Evolutionary conservation across 2,329 filamentous ascomycete genomes (phyloP).

Genomic region (Fonsecaea nubica): DNA sequence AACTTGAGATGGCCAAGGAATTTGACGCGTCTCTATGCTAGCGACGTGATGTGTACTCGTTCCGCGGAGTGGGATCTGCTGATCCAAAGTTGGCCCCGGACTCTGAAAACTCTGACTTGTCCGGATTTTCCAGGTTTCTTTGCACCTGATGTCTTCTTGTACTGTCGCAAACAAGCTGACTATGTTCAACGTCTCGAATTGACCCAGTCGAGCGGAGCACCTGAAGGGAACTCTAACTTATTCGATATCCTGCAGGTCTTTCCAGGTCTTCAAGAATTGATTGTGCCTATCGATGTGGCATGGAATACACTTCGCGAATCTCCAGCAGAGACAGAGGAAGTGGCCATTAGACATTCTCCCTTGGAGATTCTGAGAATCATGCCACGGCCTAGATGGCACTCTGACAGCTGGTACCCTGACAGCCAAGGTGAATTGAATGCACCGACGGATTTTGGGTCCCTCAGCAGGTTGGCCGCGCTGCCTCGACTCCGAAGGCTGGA

Average conservation of each 20-base stretch:
- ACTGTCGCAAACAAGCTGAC: conserved; percentile 11
- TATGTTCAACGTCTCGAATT: conserved; percentile 16
- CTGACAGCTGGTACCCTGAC: background rate
- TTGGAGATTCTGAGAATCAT: conserved; percentile 7
- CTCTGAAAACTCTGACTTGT: conserved; percentile 27
- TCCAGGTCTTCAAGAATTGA: conserved; percentile 4
- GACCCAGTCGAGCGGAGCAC: background rate
- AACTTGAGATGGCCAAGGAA: conserved; percentile 29
- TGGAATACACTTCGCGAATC: background rate
- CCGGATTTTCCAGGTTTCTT: conserved; percentile 3
- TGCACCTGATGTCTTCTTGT: background rate
- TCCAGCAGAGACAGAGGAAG: background rate
- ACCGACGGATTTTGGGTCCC: background rate
- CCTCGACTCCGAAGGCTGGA: conserved; percentile 24
- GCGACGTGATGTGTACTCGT: conserved; percentile 15
- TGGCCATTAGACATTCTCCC: background rate
- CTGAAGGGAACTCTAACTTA: background rate
- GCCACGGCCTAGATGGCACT: background rate
- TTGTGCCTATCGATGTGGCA: conserved; percentile 7
- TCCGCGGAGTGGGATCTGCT: conserved; percentile 22
- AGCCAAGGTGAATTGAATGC: background rate
- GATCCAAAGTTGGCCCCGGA: conserved; percentile 26
- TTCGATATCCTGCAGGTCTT: conserved; percentile 19
- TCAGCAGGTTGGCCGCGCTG: conserved; percentile 16
- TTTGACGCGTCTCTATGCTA: conserved; percentile 26